Conservation (phyloP, 2,329 filamentous ascomycete genomes). For the Fusarium tricinctum region DNA sequence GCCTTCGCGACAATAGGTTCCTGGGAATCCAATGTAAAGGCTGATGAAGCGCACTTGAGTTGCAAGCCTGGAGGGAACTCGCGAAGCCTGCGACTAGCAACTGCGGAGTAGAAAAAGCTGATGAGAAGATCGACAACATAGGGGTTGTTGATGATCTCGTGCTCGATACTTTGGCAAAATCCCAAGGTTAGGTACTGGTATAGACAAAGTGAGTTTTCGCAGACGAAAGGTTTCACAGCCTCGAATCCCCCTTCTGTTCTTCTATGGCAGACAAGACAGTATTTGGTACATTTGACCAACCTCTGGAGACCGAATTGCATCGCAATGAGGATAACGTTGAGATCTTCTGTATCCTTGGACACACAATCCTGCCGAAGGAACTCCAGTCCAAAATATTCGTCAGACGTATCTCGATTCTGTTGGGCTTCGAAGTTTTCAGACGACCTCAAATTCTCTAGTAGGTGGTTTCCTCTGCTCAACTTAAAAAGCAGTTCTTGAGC, state of each 20-base stretch:
- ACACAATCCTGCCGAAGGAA: conserved; percentile 52
- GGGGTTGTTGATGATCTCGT: conserved; percentile 84
- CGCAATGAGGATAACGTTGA: conserved; percentile 68
- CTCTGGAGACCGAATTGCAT: conserved; percentile 85
- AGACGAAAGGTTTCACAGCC: conserved; percentile 84
- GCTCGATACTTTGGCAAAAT: conserved; percentile 86
- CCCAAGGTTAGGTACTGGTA: conserved; percentile 92
- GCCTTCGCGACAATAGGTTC: conserved; percentile 24
- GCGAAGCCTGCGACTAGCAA: conserved; percentile 57
- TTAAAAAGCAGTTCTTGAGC: conserved; percentile 38
- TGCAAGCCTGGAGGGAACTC: conserved; percentile 61
- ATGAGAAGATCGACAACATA: conserved; percentile 87
- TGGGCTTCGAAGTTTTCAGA: not conserved
- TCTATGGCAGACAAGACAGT: conserved; percentile 87
- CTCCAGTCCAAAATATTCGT: conserved; percentile 26
- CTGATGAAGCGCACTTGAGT: conserved; percentile 52
- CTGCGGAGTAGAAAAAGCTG: conserved; percentile 81
- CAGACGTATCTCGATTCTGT: conserved; percentile 6
- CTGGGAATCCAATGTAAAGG: not conserved
- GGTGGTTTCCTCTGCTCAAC: conserved; percentile 22
- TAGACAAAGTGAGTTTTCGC: conserved; percentile 79
- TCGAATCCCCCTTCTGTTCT: conserved; percentile 75
- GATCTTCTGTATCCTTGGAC: conserved; percentile 49
- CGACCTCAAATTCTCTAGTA: not conserved
- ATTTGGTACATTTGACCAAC: conserved; percentile 84